phyloP scores from a whole-genome alignment of 1,139 yeast genomes.

The Lodderomyces beijingensis region DNA sequence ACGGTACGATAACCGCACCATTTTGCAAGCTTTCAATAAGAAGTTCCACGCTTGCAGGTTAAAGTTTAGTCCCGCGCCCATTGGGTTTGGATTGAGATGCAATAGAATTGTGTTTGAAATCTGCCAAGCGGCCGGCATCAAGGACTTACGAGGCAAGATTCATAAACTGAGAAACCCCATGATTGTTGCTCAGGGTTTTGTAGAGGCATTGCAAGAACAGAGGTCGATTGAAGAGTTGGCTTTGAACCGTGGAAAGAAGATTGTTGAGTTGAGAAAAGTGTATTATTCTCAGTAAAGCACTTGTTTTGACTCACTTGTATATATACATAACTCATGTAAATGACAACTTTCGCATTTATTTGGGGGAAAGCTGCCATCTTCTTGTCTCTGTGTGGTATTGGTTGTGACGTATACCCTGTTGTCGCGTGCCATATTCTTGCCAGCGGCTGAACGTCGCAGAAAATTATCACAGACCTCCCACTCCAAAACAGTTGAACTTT shows the following conservation, averaged over 20 bases:
- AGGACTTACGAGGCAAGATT: constrained; percentile 87
- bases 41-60: constrained; percentile 86
- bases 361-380: too few species aligned
- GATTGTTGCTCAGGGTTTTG: constrained; percentile 89
- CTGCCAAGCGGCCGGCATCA: constrained; percentile 92
- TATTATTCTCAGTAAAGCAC: constrained; percentile 65
- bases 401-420: too few species aligned
- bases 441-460: too few species aligned
- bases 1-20: constrained; percentile 86
- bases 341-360: too few species aligned
- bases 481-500: too few species aligned
- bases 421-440: too few species aligned
- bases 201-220: constrained; percentile 82
- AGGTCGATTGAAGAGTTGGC: constrained; percentile 85
- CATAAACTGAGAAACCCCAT: constrained; percentile 90
- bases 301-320: too few species aligned
- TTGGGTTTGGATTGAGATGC: constrained; percentile 92
- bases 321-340: not conserved
- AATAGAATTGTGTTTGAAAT: constrained; percentile 88
- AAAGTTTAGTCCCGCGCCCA: constrained; percentile 80
- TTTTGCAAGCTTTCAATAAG: constrained; percentile 76
- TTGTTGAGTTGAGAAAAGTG: constrained; percentile 86
- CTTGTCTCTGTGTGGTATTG: too few species aligned
- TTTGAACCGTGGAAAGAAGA: constrained; percentile 88
- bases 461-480: too few species aligned